Evolutionary conservation across 108 stramenopile genomes (phyloP).

Genomic region (Cyclostephanos tholiformis): DNA sequence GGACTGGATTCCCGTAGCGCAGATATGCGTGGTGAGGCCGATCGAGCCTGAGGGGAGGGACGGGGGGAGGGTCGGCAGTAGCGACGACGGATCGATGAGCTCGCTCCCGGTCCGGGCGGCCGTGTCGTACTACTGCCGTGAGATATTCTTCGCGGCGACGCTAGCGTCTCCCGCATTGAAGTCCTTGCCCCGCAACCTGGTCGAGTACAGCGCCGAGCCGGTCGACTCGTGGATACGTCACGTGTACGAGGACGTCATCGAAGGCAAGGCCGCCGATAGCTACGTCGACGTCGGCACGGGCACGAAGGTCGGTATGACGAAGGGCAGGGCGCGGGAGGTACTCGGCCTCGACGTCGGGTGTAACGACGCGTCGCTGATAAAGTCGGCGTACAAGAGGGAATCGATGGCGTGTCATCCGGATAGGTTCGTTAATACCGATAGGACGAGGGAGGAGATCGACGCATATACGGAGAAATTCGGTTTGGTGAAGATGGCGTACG

Average conservation of each 20-base stretch:
- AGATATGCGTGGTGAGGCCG: slow-evolving; percentile 58
- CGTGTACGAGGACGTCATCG: slow-evolving; percentile 77
- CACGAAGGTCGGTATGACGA: slow-evolving; percentile 52
- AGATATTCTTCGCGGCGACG: slow-evolving; percentile 61
- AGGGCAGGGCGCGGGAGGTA: slow-evolving; percentile 63
- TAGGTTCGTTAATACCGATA: slow-evolving; percentile 54
- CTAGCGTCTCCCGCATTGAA: slow-evolving; percentile 64
- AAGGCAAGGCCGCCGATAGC: slow-evolving; percentile 50
- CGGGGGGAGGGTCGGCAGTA: neutral
- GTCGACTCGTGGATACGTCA: slow-evolving; percentile 66
- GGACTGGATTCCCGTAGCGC: slow-evolving; percentile 86
- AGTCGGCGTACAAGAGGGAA: slow-evolving; percentile 67
- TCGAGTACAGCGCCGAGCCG: slow-evolving; percentile 76
- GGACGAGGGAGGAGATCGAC: slow-evolving; percentile 55
- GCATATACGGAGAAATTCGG: slow-evolving; percentile 52
- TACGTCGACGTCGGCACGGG: slow-evolving; percentile 15
- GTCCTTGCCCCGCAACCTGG: slow-evolving; percentile 57
- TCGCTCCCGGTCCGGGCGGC: slow-evolving; percentile 46
- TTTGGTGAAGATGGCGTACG: slow-evolving; percentile 70
- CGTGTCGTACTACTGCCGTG: slow-evolving; percentile 79
- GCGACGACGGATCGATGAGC: neutral
- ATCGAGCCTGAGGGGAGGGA: slow-evolving; percentile 40
- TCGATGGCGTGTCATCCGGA: slow-evolving; percentile 77
- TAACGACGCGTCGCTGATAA: slow-evolving; percentile 54
- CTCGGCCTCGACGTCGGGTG: slow-evolving; percentile 53